Conservation (phyloP, 129 eudicot species). For the Oenanthe sinensis region DNA sequence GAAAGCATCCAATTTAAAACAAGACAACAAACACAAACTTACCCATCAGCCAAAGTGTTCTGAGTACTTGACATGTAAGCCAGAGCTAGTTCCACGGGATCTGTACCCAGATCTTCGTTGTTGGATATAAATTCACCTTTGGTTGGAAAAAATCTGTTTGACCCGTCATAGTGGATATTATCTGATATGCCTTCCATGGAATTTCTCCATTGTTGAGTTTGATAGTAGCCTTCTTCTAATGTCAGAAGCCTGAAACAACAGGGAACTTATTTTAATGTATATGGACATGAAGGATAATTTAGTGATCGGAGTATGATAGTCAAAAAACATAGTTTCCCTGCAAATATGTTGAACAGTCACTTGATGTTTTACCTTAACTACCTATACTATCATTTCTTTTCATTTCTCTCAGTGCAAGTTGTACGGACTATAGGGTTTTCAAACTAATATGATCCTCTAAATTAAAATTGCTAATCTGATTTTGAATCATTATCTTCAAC, state of each 20-base stretch:
- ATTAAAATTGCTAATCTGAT: neutral
- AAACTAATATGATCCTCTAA: neutral
- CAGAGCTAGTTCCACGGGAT: conserved; percentile 39
- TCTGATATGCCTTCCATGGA: conserved; percentile 24
- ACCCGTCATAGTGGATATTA: conserved; percentile 14
- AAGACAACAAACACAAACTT: conserved; percentile 20
- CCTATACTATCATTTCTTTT: neutral
- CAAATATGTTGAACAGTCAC: neutral
- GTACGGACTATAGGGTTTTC: neutral
- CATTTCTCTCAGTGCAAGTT: neutral
- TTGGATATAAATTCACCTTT: conserved; percentile 12
- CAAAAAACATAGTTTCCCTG: neutral
- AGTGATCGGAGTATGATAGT: neutral
- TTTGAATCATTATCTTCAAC: neutral
- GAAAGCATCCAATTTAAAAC: neutral
- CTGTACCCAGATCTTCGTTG: conserved; percentile 24
- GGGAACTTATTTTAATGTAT: neutral
- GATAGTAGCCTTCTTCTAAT: conserved; percentile 79
- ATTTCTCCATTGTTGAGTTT: conserved; percentile 25
- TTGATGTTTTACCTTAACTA: neutral
- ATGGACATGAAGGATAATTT: neutral
- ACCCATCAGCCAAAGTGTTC: conserved; percentile 74
- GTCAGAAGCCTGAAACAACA: conserved; percentile 48
- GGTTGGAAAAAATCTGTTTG: conserved; percentile 27
- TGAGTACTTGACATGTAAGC: conserved; percentile 62